Evolutionary conservation across 2,329 filamentous ascomycete species (phyloP).

Genomic region (Pseudogymnoascus sp.): DNA sequence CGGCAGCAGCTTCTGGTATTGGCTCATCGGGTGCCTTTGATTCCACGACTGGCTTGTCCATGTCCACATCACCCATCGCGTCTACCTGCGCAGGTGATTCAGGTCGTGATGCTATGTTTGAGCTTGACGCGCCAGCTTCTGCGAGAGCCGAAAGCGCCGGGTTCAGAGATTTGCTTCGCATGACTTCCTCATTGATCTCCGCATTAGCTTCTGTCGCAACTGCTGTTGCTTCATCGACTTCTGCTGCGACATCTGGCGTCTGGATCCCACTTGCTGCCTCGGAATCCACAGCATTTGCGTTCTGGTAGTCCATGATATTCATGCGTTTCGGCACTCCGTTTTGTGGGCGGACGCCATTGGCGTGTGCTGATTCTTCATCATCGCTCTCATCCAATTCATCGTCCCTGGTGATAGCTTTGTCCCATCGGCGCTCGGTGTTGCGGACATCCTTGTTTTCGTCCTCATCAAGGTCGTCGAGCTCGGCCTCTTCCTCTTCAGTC

Average conservation of each 20-base stretch:
- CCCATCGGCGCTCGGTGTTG: conserved; percentile 74
- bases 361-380: conserved; percentile 71
- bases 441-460: conserved; percentile 81
- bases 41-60: conserved; percentile 19
- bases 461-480: conserved; percentile 66
- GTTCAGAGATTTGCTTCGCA: conserved; percentile 28
- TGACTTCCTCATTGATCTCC: conserved; percentile 28
- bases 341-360: conserved; percentile 58
- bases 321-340: conserved; percentile 45
- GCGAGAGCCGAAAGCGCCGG: conserved; percentile 8
- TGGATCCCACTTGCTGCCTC: conserved; percentile 46
- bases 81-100: conserved; percentile 25
- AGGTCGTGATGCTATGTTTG: conserved; percentile 28
- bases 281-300: conserved; percentile 47
- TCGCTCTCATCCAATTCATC: conserved; percentile 85
- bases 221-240: conserved; percentile 23
- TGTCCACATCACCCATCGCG: conserved; percentile 31
- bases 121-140: conserved; percentile 23
- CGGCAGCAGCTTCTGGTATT: conserved; percentile 12
- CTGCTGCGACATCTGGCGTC: conserved; percentile 30
- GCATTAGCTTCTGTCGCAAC: conserved; percentile 27
- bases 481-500: conserved; percentile 61
- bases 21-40: conserved; percentile 5
- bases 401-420: conserved; percentile 68
- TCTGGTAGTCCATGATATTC: conserved; percentile 57